Base-by-base conservation (phyloP, 805 yeast species). In the Starmerella bombicola region DNA sequence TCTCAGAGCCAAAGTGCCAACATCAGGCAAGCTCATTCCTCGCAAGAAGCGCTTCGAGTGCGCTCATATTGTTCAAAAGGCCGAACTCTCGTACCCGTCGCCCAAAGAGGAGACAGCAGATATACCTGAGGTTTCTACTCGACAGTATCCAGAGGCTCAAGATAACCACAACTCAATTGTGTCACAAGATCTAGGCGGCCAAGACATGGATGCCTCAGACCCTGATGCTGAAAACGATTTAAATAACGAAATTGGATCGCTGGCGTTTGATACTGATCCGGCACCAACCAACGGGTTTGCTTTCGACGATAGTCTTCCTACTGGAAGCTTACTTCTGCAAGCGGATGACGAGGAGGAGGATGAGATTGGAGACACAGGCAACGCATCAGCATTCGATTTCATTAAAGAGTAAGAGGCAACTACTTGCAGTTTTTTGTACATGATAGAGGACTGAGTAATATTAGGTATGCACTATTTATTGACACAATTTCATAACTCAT, bases 11-110 rank as follows among this genome's bases (percentile, higher is more conserved):
- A 44, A 44, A 24, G 39, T 50, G 12, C 46, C 54, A 1, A 45
- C 48, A 1, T 40, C 48, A 13, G 47, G 47, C 15, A 50, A 49
- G 37, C 43, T 47, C 4, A 70, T 73, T 1, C 61, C 73, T 5
- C 84, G 83, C 61, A 83, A 78, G 63, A 47, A 47, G 49, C 51
- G 52, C 10, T 18, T 55, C 19, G 46, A 46, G 29, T 46, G 45
- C 20, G 59, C 53, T 7, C 56, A 45, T 31, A 41, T 49, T 4
- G 25, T 41, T 5, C 19, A 21, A 36, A 37, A 38, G 30, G 49
- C 48, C 6, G 37, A 38, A n/a, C 20, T 21, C 17, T 16, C 33
- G 33, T 6, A 9, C 9, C 33, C 33, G 5, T 7, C 6, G 35
- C 25, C 16, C 5, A 24, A 24, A 13, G 28, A 10, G 12, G 28